Conservation (phyloP, 2,329 filamentous ascomycete species). For the Botrytis tulipae region DNA sequence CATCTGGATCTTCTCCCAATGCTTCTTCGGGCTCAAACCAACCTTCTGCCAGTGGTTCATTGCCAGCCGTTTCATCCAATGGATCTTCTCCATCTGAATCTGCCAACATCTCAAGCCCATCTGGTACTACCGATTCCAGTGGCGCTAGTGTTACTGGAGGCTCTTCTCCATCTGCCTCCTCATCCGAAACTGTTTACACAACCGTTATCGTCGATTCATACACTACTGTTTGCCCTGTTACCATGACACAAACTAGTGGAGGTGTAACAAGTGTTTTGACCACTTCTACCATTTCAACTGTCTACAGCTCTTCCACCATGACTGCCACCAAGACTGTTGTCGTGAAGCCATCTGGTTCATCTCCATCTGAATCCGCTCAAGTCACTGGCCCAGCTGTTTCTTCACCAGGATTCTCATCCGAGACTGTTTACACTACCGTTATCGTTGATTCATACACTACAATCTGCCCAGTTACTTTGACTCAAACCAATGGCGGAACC, state of each 20-base stretch:
- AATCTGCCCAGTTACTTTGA: conserved; percentile 6
- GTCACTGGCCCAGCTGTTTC: not conserved
- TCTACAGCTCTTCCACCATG: not conserved
- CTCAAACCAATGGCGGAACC: conserved; percentile 1
- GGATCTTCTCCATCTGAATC: not conserved
- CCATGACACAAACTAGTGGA: conserved; percentile 2
- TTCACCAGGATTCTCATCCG: not conserved
- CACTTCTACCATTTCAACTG: conserved; percentile 7
- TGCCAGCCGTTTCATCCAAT: not conserved
- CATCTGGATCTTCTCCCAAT: not conserved
- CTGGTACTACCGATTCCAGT: not conserved
- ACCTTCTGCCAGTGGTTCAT: not conserved
- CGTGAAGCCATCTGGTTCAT: not conserved
- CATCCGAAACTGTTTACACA: not conserved
- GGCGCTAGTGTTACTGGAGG: not conserved
- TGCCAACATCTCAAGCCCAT: not conserved
- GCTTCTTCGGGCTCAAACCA: not conserved
- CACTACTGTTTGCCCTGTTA: conserved; percentile 10
- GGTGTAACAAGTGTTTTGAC: conserved; percentile 2
- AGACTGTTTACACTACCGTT: not conserved
- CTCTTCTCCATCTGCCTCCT: not conserved
- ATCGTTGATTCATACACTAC: conserved; percentile 1
- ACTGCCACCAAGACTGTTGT: not conserved
- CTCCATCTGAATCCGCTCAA: not conserved
- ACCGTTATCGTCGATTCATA: conserved; percentile 9